Base-by-base conservation (phyloP, 2,329 filamentous ascomycete species). In the Metarhizium robertsii region DNA sequence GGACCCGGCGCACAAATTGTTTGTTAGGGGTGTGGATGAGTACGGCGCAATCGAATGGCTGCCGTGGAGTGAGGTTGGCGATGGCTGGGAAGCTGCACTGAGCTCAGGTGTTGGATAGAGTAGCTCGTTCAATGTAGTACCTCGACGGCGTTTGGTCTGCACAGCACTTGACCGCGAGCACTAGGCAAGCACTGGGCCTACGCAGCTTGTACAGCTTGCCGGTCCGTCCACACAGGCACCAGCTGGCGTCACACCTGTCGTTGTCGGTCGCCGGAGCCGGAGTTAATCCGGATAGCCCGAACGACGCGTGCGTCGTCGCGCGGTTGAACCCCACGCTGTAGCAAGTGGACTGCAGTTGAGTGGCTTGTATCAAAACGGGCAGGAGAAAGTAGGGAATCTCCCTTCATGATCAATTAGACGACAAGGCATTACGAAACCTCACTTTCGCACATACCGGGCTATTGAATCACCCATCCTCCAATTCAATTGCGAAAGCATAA, bases 181-280 rank as follows among this genome's bases (percentile, higher is more conserved):
- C 53, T 53, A 56, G 58, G 58, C 71, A 73, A 71, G 67, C 70
- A 72, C 59, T 61, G 62, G 61, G 69, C 64, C 67, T 70, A 71
- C 69, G 69, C 68, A 71, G 65, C 63, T 55, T 52, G 20, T 54
- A 36, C 51, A 48, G 49, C 14, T 45, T 29, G 25, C 20, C 3
- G 20, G 18, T 30, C 11, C 20, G 13, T 45, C 6, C 42, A 18
- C 13, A 30, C 48, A 38, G 47, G n/a, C 30, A 34, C 4, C 18
- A 36, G 45, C 34, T 49, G 52, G 45, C 52, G 52, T 53, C 52
- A 49, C 52, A 40, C 8, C 25, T 14, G 16, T 18, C 18, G 30
- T 16, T 20, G n/a, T 14, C 14, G 40, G 13, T 4, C 3, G 42
- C 14, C 49, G 53, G 53, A n/a, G 49, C 49, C 40, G 50, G 30